These are phyloP conservation scores for Myxozyma mucilagina DNA, from an alignment of 805 yeast genomes.

Conservation along the genomic window DNA sequence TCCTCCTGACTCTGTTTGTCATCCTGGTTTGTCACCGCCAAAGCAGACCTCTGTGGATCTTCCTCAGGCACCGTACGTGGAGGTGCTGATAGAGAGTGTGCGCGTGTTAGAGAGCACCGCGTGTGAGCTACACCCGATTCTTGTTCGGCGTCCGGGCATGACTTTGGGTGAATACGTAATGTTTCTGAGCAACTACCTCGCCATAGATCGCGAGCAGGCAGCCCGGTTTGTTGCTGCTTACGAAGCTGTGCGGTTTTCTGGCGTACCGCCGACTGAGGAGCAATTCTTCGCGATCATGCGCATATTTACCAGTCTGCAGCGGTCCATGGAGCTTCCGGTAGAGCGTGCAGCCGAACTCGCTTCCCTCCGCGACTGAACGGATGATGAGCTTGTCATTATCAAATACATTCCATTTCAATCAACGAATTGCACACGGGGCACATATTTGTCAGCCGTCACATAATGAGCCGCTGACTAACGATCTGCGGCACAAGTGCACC, in stretches of 20 bases:
- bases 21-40: conserved; percentile 56
- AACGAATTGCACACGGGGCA: neutral
- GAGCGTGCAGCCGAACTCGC: neutral
- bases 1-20: conserved; percentile 49
- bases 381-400: neutral
- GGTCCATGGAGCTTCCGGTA: conserved; percentile 15
- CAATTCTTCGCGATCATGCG: conserved; percentile 62
- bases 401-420: too few relatives aligned
- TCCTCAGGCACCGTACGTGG: conserved; percentile 38
- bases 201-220: conserved; percentile 32
- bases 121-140: conserved; percentile 38
- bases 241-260: conserved; percentile 69
- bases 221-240: conserved; percentile 53
- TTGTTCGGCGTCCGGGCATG: conserved; percentile 47
- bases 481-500: conserved; percentile 6
- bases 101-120: conserved; percentile 33
- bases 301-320: conserved; percentile 18
- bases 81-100: conserved; percentile 36
- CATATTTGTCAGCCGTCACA: neutral
- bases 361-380: neutral
- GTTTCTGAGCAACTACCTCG: conserved; percentile 41
- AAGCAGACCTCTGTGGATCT: conserved; percentile 35
- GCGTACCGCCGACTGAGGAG: conserved; percentile 55
- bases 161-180: conserved; percentile 56
- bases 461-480: neutral